These are phyloP conservation scores for Trichophyton benhamiae DNA, from an alignment of 2,329 filamentous ascomycete genomes.

Conservation along the genomic window DNA sequence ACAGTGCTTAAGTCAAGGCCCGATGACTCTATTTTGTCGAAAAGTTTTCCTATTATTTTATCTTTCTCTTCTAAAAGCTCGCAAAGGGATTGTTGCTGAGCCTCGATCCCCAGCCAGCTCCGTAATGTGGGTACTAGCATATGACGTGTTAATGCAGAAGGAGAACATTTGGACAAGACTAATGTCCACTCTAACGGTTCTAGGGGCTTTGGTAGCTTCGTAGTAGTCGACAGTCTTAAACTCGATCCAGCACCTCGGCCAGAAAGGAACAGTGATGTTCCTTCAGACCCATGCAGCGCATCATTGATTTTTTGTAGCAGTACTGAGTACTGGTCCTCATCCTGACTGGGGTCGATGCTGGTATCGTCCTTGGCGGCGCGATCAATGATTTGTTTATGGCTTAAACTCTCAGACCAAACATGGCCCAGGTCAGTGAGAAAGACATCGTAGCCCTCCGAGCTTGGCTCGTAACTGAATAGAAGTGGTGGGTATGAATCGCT, in stretches of 20 bases:
- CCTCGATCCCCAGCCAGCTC: conserved; percentile 36
- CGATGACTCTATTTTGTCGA: conserved; percentile 46
- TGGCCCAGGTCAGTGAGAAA: conserved; percentile 46
- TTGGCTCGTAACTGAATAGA: conserved; percentile 27
- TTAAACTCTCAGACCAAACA: conserved; percentile 44
- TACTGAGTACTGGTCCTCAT: conserved; percentile 42
- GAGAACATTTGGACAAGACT: conserved; percentile 30
- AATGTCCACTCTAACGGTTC: conserved; percentile 43
- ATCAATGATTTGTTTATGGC: conserved; percentile 34
- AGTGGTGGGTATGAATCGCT: conserved; percentile 23
- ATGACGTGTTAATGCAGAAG: conserved; percentile 34
- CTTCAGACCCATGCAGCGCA: conserved; percentile 30
- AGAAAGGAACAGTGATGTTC: conserved; percentile 23
- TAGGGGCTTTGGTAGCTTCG: conserved; percentile 42
- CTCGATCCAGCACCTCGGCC: conserved; percentile 20
- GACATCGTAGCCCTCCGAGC: conserved; percentile 37
- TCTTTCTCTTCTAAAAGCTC: conserved; percentile 45
- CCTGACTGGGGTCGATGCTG: conserved; percentile 49
- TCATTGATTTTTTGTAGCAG: conserved; percentile 44
- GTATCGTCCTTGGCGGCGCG: conserved; percentile 39
- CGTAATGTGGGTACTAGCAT: conserved; percentile 43
- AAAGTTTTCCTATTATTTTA: conserved; percentile 44
- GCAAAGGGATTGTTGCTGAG: conserved; percentile 39
- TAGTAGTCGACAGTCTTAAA: conserved; percentile 36
- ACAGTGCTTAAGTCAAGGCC: conserved; percentile 44